A percentile compares a stretch with the other conserved stretches of the same genome.
Evolutionary conservation across 257 asterid species (phyloP).

Genomic region (Nicotiana tomentosiformis): DNA sequence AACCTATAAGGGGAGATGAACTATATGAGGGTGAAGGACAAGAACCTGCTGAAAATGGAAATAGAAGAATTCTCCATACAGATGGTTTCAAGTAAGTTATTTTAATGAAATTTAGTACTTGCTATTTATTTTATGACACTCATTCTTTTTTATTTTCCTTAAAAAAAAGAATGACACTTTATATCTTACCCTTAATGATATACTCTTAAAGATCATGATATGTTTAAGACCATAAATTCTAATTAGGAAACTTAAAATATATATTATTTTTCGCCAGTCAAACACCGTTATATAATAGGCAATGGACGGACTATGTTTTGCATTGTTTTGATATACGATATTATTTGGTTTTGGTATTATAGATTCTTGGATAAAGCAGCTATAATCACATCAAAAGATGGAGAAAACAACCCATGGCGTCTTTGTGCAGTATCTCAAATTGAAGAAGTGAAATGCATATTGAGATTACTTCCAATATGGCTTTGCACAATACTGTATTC

Average conservation of each 20-base stretch:
- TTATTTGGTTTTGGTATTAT: not conserved
- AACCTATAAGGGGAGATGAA: constrained; percentile 38
- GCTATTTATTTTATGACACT: too few species aligned
- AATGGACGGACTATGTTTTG: too few species aligned
- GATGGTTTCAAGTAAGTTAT: constrained; percentile 56
- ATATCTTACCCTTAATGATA: too few species aligned
- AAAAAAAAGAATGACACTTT: too few species aligned
- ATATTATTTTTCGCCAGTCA: too few species aligned
- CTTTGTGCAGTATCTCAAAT: constrained; percentile 78
- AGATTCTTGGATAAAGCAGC: constrained; percentile 68
- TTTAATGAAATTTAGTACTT: not conserved
- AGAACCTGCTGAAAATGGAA: constrained; percentile 45
- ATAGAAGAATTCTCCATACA: constrained; percentile 67
- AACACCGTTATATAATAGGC: too few species aligned
- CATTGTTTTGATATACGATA: not conserved
- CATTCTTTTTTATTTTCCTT: too few species aligned
- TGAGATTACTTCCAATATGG: constrained; percentile 88
- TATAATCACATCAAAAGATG: constrained; percentile 27
- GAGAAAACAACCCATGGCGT: constrained; percentile 44
- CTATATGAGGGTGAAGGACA: constrained; percentile 47
- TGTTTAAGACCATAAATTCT: too few species aligned
- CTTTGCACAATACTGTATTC: constrained; percentile 90
- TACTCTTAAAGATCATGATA: too few species aligned
- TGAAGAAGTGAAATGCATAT: constrained; percentile 84
- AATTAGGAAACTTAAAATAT: too few species aligned